Evolutionary conservation across 257 asterid species (phyloP).

Genomic region (Solanum appendiculatum): DNA sequence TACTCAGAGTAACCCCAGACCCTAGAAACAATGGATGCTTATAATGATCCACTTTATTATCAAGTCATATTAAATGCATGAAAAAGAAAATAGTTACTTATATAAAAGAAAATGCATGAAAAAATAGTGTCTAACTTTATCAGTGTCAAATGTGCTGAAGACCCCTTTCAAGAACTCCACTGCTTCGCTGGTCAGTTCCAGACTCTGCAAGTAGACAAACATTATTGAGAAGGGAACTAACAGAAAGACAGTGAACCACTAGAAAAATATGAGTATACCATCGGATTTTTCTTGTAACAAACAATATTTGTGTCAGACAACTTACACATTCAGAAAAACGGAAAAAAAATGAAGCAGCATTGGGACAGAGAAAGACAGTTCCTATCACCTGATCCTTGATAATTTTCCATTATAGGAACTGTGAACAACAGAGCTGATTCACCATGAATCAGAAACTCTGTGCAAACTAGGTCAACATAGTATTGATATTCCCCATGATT

Average conservation of each 20-base stretch:
- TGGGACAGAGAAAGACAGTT: background rate
- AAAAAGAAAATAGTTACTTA: background rate
- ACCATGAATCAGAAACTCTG: background rate
- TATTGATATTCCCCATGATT: background rate
- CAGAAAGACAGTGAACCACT: background rate
- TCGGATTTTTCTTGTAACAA: background rate
- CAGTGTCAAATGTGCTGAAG: slow-evolving; percentile 81
- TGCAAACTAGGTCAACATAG: background rate
- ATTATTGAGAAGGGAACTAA: background rate
- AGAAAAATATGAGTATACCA: background rate
- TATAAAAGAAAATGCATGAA: background rate
- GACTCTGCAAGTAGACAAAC: slow-evolving; percentile 56
- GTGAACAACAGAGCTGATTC: background rate
- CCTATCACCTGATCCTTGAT: background rate
- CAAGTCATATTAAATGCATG: background rate
- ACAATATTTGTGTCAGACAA: background rate
- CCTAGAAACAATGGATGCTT: background rate
- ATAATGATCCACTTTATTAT: background rate
- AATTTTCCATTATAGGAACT: background rate
- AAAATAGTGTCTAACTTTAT: slow-evolving; percentile 43
- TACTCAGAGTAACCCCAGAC: background rate
- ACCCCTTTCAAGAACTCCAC: slow-evolving; percentile 89
- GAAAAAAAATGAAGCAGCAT: background rate
- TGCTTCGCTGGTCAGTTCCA: slow-evolving; percentile 96
- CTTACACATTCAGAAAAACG: background rate